Evolutionary conservation across 2,329 filamentous ascomycete genomes (phyloP).

Genomic region (Orbilia javanica): DNA sequence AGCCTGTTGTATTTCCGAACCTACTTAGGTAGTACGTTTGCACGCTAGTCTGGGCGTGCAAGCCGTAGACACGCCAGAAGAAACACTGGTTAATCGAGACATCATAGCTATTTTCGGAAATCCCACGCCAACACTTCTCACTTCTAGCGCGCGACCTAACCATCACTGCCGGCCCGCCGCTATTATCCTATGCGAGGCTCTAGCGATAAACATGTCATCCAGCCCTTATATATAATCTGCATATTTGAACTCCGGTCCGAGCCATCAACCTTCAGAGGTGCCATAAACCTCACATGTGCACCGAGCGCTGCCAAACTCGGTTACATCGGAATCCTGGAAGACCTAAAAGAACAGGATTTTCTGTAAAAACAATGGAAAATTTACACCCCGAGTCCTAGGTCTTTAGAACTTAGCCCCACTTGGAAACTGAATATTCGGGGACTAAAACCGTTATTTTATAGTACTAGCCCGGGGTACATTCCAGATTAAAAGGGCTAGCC

Average conservation of each 20-base stretch:
- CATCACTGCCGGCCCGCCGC: conserved; percentile 64
- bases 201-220: conserved; percentile 62
- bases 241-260: conserved; percentile 68
- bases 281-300: conserved; percentile 68
- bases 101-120: conserved; percentile 15
- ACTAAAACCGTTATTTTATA: conserved; percentile 65
- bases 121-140: conserved; percentile 46
- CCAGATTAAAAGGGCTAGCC: conserved; percentile 30
- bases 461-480: conserved; percentile 49
- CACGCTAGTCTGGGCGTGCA: too few relatives aligned
- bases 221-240: conserved; percentile 66
- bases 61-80: too few relatives aligned
- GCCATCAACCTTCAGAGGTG: conserved; percentile 68
- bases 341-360: conserved; percentile 68
- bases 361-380: conserved; percentile 68
- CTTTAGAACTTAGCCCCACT: too few relatives aligned
- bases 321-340: conserved; percentile 65
- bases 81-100: neutral
- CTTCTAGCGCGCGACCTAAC: conserved; percentile 41
- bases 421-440: conserved; percentile 69
- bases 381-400: too few relatives aligned
- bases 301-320: conserved; percentile 68
- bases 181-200: conserved; percentile 66
- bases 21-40: too few relatives aligned
- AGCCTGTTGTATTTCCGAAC: too few relatives aligned